Evolutionary conservation across 2,329 filamentous ascomycete species (phyloP).

Genomic region (Ustulina deusta): DNA sequence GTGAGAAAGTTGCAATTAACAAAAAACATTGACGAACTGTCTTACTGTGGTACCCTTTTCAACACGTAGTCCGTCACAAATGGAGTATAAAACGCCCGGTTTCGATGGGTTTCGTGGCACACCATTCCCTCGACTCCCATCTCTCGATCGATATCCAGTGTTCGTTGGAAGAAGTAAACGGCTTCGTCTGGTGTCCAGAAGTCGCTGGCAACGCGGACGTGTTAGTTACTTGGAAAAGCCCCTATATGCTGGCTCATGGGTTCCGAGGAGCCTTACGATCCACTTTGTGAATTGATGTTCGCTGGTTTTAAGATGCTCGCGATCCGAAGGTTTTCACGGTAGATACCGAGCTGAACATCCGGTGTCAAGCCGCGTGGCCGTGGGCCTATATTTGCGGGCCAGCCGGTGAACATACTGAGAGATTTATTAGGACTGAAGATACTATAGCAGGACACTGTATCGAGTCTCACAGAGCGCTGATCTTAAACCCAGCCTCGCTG

Average conservation of each 20-base stretch:
- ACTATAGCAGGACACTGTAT: background rate
- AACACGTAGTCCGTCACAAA: conserved; percentile 17
- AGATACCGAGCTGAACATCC: conserved; percentile 20
- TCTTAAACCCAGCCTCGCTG: conserved; percentile 10
- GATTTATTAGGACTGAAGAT: background rate
- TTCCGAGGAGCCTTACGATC: conserved; percentile 12
- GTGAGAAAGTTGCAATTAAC: background rate
- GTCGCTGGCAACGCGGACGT: background rate
- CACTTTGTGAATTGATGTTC: conserved; percentile 16
- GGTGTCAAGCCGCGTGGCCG: conserved; percentile 18
- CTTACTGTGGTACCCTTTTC: conserved; percentile 12
- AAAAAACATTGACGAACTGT: background rate
- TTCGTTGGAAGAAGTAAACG: conserved; percentile 16
- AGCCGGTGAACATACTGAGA: conserved; percentile 8
- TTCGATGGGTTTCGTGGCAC: conserved; percentile 23
- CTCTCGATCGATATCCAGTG: conserved; percentile 14
- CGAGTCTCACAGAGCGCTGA: conserved; percentile 16
- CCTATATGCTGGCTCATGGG: background rate
- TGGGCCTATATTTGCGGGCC: conserved; percentile 7
- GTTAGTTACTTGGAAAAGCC: background rate
- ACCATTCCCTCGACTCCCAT: conserved; percentile 11
- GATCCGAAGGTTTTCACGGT: conserved; percentile 4
- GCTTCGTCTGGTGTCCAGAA: conserved; percentile 21
- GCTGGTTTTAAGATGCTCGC: conserved; percentile 8
- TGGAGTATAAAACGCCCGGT: conserved; percentile 14